Base-by-base conservation (phyloP, 2,329 filamentous ascomycete species). In the Triangularia verruculosa region DNA sequence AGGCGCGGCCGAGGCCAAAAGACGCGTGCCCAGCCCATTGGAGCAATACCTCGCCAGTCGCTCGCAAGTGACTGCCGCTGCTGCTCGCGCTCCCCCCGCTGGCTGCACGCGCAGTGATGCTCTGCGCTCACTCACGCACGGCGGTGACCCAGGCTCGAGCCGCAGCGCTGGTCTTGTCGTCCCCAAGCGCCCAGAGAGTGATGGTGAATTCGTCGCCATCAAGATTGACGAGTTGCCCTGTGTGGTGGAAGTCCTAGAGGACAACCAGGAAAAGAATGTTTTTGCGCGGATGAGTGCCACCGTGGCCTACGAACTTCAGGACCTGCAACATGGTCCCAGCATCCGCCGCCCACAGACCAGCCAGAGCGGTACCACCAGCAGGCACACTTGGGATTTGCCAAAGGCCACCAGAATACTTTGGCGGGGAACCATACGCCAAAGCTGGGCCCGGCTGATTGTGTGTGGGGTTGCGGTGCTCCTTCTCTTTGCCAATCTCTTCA, bases 281-380 rank as follows among this genome's bases (percentile, higher is more conserved):
- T n/a, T n/a, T n/a, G n/a, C n/a, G n/a, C n/a, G n/a, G n/a, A n/a
- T n/a, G n/a, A n/a, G n/a, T 9, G 5, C 30, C 5, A 32, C 30
- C 30, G 30, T 11, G 7, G 13, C 11, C 9, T 28, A 28, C 30
- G 30, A 32, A 32, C 30, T 32, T 11, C 5, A 32, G 30, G 30
- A 12, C 15, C 59, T 69, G 22, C 66, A 66, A 13, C 66, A 64
- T 20, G 67, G 67, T n/a, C 66, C 67, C 7, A 59, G 30, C 6
- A 27, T 68, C n/a, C 66, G 67, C 20, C 63, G 64, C 43, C 39
- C 25, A 22, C 64, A 62, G 8, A 39, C 67, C 22, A 61, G 80
- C 76, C 0, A 78, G 77, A 64, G 82, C 79, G 68, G n/a, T 17
- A 20, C 20, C n/a, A 47, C n/a, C 39, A 17, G n/a, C 39, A 20